A percentile compares a stretch with the other conserved stretches of the same genome.
These are phyloP conservation scores for Fusarium annulatum DNA, from an alignment of 2,329 filamentous ascomycete species.

Conservation along the genomic window DNA sequence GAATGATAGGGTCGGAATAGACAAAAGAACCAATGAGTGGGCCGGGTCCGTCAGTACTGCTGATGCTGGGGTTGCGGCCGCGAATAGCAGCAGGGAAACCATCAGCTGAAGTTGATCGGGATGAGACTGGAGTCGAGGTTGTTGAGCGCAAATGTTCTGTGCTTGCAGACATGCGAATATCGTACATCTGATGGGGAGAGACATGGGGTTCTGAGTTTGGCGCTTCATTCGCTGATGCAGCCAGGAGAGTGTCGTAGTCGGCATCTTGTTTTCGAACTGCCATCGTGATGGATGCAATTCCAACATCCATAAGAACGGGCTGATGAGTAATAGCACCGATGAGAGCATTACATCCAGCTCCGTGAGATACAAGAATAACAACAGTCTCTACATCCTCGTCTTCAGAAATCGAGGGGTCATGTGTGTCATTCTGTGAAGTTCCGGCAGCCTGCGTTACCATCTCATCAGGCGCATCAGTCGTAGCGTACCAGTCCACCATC, in stretches of 20 bases:
- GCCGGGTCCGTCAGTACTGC: conserved; percentile 33
- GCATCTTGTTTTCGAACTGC: conserved; percentile 71
- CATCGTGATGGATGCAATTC: conserved; percentile 91
- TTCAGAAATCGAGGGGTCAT: conserved; percentile 53
- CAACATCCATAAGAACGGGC: conserved; percentile 89
- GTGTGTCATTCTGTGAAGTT: conserved; percentile 43
- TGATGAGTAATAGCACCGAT: conserved; percentile 93
- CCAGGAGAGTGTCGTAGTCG: conserved; percentile 52
- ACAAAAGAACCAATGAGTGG: conserved; percentile 52
- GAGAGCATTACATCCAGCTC: conserved; percentile 94
- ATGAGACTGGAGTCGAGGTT: conserved; percentile 50
- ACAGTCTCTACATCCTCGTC: conserved; percentile 79
- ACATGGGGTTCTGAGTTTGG: conserved; percentile 49
- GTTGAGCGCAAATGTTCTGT: conserved; percentile 74
- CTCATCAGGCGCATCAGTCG: conserved; percentile 61
- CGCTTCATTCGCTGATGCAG: conserved; percentile 42
- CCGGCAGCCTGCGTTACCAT: conserved; percentile 56
- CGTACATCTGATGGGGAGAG: conserved; percentile 71
- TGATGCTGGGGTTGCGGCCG: conserved; percentile 42
- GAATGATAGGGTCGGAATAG: conserved; percentile 56
- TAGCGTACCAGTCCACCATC: conserved; percentile 85
- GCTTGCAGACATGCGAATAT: conserved; percentile 79
- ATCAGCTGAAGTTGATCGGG: conserved; percentile 48
- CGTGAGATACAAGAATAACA: conserved; percentile 90
- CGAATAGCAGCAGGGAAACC: conserved; percentile 35